phyloP scores from a whole-genome alignment of 23 red algal genomes.

The Agarophyton chilense region DNA sequence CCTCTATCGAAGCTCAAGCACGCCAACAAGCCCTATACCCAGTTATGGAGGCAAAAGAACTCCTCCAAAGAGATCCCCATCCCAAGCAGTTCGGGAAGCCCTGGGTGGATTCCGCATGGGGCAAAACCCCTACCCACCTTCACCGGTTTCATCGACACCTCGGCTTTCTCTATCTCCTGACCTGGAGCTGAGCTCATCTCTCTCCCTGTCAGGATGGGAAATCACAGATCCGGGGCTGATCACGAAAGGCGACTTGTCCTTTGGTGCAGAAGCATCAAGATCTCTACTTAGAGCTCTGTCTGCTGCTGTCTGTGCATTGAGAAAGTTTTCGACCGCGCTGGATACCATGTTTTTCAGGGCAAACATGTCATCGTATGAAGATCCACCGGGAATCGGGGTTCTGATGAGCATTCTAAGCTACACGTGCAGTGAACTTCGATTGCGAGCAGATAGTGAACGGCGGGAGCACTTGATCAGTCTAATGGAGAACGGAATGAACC shows the following conservation, averaged over 20 bases:
- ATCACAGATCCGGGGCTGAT: slow-evolving; percentile 43
- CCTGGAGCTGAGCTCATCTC: not conserved
- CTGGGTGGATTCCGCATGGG: slow-evolving; percentile 33
- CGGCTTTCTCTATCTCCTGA: slow-evolving; percentile 13
- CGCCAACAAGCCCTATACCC: slow-evolving; percentile 16
- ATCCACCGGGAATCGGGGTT: slow-evolving; percentile 38
- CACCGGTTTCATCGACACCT: slow-evolving; percentile 36
- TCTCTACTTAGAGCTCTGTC: slow-evolving; percentile 52
- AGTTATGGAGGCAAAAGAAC: slow-evolving; percentile 1
- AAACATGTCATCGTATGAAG: slow-evolving; percentile 40
- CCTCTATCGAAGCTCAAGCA: not conserved
- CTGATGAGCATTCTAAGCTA: slow-evolving; percentile 44
- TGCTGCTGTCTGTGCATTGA: slow-evolving; percentile 37
- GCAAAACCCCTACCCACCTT: slow-evolving; percentile 38
- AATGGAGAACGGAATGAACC: slow-evolving; percentile 45
- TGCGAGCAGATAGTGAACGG: slow-evolving; percentile 28
- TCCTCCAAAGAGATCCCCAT: slow-evolving; percentile 41
- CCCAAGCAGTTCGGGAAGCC: slow-evolving; percentile 54
- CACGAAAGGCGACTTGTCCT: slow-evolving; percentile 33
- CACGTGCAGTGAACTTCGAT: slow-evolving; percentile 43
- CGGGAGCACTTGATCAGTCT: slow-evolving; percentile 30
- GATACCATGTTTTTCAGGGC: slow-evolving; percentile 47
- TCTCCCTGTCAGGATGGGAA: slow-evolving; percentile 43
- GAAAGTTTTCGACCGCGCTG: slow-evolving; percentile 33
- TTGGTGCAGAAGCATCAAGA: slow-evolving; percentile 60